A percentile compares a stretch with the other conserved stretches of the same genome.
phyloP scores from a whole-genome alignment of 2,329 filamentous ascomycete genomes.

The Trichoderma lentiforme region DNA sequence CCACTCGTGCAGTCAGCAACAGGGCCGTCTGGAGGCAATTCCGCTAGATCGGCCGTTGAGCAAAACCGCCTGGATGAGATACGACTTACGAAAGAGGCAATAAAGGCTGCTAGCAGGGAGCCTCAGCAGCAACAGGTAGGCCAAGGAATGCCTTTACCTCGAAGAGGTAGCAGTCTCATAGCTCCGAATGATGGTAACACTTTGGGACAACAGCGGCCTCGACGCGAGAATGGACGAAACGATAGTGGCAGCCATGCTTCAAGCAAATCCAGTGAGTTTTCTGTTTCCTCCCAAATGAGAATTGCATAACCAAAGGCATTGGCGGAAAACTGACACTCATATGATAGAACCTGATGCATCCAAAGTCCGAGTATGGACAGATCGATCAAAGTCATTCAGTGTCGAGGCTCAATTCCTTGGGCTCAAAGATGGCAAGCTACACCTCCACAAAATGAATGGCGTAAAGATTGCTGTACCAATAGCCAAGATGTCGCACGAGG shows the following conservation, averaged over 20 bases:
- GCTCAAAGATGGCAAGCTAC: slow-evolving; percentile 92
- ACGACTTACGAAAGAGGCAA: slow-evolving; percentile 74
- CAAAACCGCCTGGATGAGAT: slow-evolving; percentile 79
- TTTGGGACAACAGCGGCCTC: slow-evolving; percentile 66
- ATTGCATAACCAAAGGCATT: too few species aligned
- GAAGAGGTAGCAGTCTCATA: slow-evolving; percentile 75
- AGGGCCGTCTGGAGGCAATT: slow-evolving; percentile 39
- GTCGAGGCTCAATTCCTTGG: slow-evolving; percentile 96
- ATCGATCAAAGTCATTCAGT: slow-evolving; percentile 91
- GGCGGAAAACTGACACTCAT: not conserved
- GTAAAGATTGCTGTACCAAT: slow-evolving; percentile 98
- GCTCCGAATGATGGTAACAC: slow-evolving; percentile 64
- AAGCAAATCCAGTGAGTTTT: slow-evolving; percentile 67
- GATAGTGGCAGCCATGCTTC: slow-evolving; percentile 52
- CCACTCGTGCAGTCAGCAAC: slow-evolving; percentile 35
- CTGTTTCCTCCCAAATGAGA: not conserved
- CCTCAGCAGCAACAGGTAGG: slow-evolving; percentile 60
- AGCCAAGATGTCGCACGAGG: slow-evolving; percentile 90
- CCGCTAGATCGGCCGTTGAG: slow-evolving; percentile 64
- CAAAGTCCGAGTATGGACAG: slow-evolving; percentile 90
- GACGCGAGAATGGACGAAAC: slow-evolving; percentile 63
- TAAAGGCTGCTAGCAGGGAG: slow-evolving; percentile 57
- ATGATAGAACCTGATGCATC: slow-evolving; percentile 70
- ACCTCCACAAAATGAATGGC: slow-evolving; percentile 95
- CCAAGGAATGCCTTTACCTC: slow-evolving; percentile 69